Evolutionary conservation across 2,329 filamentous ascomycete species (phyloP).

Genomic region (Sporothrix euskadiensis): DNA sequence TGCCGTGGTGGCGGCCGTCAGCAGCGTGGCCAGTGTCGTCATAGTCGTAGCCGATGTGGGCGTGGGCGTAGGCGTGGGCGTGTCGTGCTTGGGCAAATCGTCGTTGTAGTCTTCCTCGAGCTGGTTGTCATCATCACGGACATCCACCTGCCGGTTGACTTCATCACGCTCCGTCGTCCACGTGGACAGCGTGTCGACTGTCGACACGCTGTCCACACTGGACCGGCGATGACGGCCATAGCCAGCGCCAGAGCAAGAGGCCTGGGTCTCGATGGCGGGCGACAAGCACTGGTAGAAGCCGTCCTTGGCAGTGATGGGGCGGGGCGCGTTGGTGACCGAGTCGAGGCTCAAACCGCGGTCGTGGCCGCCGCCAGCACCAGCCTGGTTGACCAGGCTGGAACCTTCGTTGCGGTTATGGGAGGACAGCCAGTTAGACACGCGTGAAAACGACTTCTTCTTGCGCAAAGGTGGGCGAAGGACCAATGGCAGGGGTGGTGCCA

Average conservation of each 20-base stretch:
- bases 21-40: slow-evolving; percentile 37
- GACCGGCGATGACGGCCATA: slow-evolving; percentile 28
- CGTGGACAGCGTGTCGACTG: slow-evolving; percentile 46
- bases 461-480: slow-evolving; percentile 60
- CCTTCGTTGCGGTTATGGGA: not conserved
- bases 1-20: slow-evolving; percentile 16
- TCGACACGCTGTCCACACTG: slow-evolving; percentile 50
- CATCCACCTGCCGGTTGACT: slow-evolving; percentile 39
- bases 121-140: slow-evolving; percentile 38
- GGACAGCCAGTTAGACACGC: slow-evolving; percentile 62
- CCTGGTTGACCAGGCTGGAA: not conserved
- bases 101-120: slow-evolving; percentile 42
- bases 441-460: slow-evolving; percentile 67
- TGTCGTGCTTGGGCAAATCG: slow-evolving; percentile 43
- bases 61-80: slow-evolving; percentile 44
- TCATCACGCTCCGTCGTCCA: slow-evolving; percentile 50
- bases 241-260: not conserved
- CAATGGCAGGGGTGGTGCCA: slow-evolving; percentile 59
- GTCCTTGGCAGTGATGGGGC: slow-evolving; percentile 52
- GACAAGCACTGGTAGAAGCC: slow-evolving; percentile 61
- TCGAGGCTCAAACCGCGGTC: slow-evolving; percentile 48
- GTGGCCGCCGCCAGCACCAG: slow-evolving; percentile 21
- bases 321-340: slow-evolving; percentile 57
- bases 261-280: slow-evolving; percentile 33
- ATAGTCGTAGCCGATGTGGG: slow-evolving; percentile 42